A percentile compares a stretch with the other conserved stretches of the same genome.
These are phyloP conservation scores for Eucalyptus guilfoylei DNA, from an alignment of 345 rosid species.

Conservation along the genomic window DNA sequence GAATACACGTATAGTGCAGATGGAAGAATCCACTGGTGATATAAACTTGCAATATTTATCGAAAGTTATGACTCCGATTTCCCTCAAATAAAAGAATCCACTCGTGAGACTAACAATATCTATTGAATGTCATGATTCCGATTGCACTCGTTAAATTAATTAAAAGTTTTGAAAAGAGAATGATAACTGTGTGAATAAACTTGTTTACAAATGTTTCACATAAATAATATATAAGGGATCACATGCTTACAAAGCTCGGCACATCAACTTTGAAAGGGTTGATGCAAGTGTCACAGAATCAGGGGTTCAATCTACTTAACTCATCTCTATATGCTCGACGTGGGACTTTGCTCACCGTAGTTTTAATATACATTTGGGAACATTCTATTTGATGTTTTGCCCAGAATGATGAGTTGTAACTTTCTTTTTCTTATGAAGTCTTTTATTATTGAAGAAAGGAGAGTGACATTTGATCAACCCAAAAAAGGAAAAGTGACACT, in stretches of 20 bases:
- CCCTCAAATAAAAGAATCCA: not conserved
- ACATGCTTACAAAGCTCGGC: not conserved
- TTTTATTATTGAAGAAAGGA: not conserved
- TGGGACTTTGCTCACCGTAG: not conserved
- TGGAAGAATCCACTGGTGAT: not conserved
- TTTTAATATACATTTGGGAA: not conserved
- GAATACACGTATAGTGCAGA: not conserved
- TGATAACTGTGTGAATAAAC: accelerated
- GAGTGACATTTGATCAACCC: not conserved
- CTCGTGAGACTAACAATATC: not conserved
- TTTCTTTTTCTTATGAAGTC: not conserved
- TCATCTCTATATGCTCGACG: not conserved
- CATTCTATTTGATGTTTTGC: not conserved
- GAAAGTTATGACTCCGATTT: not conserved
- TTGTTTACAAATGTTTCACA: not conserved
- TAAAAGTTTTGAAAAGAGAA: not conserved
- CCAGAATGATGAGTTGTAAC: not conserved
- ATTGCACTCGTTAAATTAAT: not conserved
- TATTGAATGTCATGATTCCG: not conserved
- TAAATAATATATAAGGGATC: not conserved
- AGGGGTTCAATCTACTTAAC: not conserved
- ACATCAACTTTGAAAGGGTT: not conserved
- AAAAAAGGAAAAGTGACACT: not conserved
- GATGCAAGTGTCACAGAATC: accelerated
- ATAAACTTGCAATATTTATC: not conserved